phyloP scores from a whole-genome alignment of 1,284 basidiomycete genomes.

The Sphagnurus paluster region DNA sequence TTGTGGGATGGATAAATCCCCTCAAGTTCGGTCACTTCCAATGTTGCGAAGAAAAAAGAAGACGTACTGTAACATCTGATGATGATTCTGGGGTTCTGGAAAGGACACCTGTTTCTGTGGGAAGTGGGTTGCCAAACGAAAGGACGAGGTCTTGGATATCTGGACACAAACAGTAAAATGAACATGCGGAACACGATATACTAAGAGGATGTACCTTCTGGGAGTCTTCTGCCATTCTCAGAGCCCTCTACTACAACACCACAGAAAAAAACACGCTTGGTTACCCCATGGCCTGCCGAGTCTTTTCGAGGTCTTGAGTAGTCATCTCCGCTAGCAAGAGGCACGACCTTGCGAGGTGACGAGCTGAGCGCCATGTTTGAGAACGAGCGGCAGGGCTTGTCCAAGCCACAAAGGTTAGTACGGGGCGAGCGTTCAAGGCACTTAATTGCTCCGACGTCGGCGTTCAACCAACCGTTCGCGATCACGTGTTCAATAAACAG shows the following conservation, averaged over 20 bases:
- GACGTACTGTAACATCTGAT: conserved; percentile 43
- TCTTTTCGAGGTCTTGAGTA: conserved; percentile 44
- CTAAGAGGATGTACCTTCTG: conserved; percentile 52
- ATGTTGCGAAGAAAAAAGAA: neutral
- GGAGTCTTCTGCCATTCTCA: conserved; percentile 62
- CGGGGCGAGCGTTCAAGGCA: neutral
- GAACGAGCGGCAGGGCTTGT: neutral
- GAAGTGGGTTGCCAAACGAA: conserved; percentile 68
- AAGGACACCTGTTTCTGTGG: conserved; percentile 41
- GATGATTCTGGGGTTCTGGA: conserved; percentile 40
- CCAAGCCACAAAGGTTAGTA: conserved; percentile 9
- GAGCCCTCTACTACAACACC: conserved; percentile 81
- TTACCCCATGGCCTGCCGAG: conserved; percentile 43
- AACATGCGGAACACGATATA: conserved; percentile 10
- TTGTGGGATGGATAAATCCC: conserved; percentile 3
- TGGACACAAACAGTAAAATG: conserved; percentile 29
- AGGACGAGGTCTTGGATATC: conserved; percentile 79
- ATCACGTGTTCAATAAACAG: conserved; percentile 8
- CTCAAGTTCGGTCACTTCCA: neutral
- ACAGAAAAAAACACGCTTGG: conserved; percentile 77
- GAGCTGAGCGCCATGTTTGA: conserved; percentile 43
- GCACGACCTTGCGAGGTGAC: conserved; percentile 72
- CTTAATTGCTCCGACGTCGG: no score
- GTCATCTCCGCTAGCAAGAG: conserved; percentile 67
- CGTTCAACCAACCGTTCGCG: conserved; percentile 17